Conservation (phyloP, 768 basidiomycete genomes). For the Imleria badia region DNA sequence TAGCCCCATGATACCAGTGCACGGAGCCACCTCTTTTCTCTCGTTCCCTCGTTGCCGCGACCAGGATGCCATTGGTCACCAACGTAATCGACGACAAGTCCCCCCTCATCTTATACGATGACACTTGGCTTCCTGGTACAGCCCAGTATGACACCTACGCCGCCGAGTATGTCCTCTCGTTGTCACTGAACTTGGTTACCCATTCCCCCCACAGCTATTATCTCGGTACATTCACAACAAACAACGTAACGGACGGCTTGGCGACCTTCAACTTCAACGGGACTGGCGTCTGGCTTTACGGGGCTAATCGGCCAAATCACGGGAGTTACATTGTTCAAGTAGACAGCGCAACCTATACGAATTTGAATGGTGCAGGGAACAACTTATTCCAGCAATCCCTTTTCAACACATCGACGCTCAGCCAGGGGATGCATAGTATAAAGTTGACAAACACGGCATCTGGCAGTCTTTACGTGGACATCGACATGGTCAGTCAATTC, state of each 20-base stretch:
- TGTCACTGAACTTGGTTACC: background rate
- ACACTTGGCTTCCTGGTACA: conserved; percentile 22
- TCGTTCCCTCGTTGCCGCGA: background rate
- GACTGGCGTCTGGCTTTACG: conserved; percentile 48
- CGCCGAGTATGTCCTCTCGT: conserved; percentile 11
- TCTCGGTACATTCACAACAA: conserved; percentile 40
- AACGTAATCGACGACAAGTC: conserved; percentile 34
- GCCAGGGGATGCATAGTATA: conserved; percentile 38
- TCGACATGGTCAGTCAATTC: conserved; percentile 41
- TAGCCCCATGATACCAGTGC: background rate
- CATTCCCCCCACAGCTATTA: conserved; percentile 33
- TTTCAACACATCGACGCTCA: conserved; percentile 37
- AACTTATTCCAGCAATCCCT: conserved; percentile 41
- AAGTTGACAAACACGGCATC: conserved; percentile 33
- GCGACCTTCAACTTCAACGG: conserved; percentile 49
- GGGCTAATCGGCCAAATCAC: conserved; percentile 48
- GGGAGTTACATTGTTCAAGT: conserved; percentile 44
- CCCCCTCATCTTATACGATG: conserved; percentile 29
- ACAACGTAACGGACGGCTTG: conserved; percentile 33
- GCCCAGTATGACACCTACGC: conserved; percentile 12
- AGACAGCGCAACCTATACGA: conserved; percentile 34
- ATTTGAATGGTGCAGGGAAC: conserved; percentile 29
- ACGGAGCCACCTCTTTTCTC: background rate
- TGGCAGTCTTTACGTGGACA: conserved; percentile 38
- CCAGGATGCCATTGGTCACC: conserved; percentile 25